Evolutionary conservation across 176 grass and related monocot genomes (phyloP).

Genomic region (Thalia dealbata): DNA sequence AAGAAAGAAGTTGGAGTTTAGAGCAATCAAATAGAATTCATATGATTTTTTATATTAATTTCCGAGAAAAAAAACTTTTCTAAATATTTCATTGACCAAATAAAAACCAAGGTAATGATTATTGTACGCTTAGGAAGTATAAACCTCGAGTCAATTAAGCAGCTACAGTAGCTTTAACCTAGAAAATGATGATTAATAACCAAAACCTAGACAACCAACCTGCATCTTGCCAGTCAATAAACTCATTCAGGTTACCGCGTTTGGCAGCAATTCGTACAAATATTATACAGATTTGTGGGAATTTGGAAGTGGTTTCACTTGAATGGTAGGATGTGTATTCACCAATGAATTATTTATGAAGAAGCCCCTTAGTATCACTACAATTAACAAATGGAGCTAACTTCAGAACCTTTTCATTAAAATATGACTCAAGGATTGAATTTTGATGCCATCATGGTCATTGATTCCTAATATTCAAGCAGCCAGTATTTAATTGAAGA

Average conservation of each 20-base stretch:
- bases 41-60: background rate
- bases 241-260: background rate
- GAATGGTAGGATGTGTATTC: background rate
- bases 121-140: background rate
- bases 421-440: background rate
- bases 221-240: background rate
- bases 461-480: too few relatives aligned
- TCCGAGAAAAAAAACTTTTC: background rate
- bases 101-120: background rate
- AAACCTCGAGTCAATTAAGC: background rate
- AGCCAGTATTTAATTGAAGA: too few relatives aligned
- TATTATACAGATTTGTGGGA: background rate
- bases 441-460: background rate
- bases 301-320: background rate
- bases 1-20: background rate
- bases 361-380: background rate
- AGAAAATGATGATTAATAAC: background rate
- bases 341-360: background rate
- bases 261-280: background rate
- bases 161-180: background rate
- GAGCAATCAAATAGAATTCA: background rate
- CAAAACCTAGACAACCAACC: background rate
- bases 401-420: background rate
- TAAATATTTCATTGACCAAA: background rate
- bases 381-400: background rate